Conservation (phyloP, 306 rosid species). For the Glycine tomentella region DNA sequence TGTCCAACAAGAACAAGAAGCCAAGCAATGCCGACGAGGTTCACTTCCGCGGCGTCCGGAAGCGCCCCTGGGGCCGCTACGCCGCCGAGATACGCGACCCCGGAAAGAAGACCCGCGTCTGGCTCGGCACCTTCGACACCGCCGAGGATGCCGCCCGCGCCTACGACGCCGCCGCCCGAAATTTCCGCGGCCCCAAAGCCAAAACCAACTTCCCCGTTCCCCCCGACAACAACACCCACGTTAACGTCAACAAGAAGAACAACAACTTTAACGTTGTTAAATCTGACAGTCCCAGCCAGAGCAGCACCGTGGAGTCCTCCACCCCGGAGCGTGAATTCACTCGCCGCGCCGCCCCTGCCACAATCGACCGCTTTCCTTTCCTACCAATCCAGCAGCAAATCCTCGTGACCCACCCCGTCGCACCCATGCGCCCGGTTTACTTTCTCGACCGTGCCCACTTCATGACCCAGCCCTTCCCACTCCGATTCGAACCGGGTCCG, state of each 20-base stretch:
- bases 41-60: slow-evolving; percentile 61
- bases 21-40: slow-evolving; percentile 50
- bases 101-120: slow-evolving; percentile 63
- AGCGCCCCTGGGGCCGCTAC: slow-evolving; percentile 70
- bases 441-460: slow-evolving; percentile 38
- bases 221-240: neutral
- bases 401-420: neutral
- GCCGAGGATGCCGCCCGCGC: slow-evolving; percentile 69
- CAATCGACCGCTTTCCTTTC: slow-evolving; percentile 57
- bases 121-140: slow-evolving; percentile 69
- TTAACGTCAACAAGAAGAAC: too few relatives aligned
- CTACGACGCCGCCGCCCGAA: slow-evolving; percentile 62
- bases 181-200: slow-evolving; percentile 63
- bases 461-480: slow-evolving; percentile 49
- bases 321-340: slow-evolving; percentile 53
- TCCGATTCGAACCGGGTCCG: slow-evolving; percentile 50
- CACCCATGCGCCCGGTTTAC: slow-evolving; percentile 50
- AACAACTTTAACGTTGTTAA: too few relatives aligned
- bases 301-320: slow-evolving; percentile 64
- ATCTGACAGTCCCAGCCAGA: slow-evolving; percentile 53
- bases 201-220: slow-evolving; percentile 54
- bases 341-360: slow-evolving; percentile 6
- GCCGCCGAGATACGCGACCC: slow-evolving; percentile 71
- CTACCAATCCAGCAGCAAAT: slow-evolving; percentile 49
- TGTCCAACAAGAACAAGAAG: neutral